Evolutionary conservation across 2,329 filamentous ascomycete genomes (phyloP).

Genomic region (Cladosporium phlei): DNA sequence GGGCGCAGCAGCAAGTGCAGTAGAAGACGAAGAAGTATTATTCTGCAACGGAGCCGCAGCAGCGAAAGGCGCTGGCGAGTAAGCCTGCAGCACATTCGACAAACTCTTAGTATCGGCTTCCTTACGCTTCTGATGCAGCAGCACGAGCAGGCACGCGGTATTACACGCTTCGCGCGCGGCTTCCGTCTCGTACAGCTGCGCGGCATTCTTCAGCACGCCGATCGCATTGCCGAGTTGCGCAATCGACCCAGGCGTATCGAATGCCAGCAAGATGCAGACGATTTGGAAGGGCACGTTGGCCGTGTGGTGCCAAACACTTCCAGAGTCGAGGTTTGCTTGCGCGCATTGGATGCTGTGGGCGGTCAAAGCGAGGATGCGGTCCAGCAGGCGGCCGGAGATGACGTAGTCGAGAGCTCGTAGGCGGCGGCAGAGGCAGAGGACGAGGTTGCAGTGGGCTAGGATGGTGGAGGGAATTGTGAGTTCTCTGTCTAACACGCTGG

Average conservation of each 20-base stretch:
- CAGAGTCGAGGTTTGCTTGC: slow-evolving; percentile 38
- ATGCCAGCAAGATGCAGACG: slow-evolving; percentile 48
- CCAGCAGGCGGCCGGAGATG: slow-evolving; percentile 38
- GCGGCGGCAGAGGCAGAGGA: slow-evolving; percentile 51
- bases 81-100: slow-evolving; percentile 12
- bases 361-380: slow-evolving; percentile 42
- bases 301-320: slow-evolving; percentile 52
- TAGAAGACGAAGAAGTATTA: neutral
- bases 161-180: slow-evolving; percentile 45
- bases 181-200: slow-evolving; percentile 18
- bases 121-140: slow-evolving; percentile 46
- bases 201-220: slow-evolving; percentile 20
- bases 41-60: slow-evolving; percentile 1
- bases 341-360: slow-evolving; percentile 41
- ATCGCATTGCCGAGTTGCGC: slow-evolving; percentile 46
- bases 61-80: slow-evolving; percentile 1
- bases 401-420: slow-evolving; percentile 44
- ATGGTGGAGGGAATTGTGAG: slow-evolving; percentile 42
- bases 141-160: slow-evolving; percentile 48
- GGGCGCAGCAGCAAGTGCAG: neutral
- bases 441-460: slow-evolving; percentile 50
- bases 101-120: slow-evolving; percentile 39
- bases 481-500: slow-evolving; percentile 36
- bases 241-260: slow-evolving; percentile 46
- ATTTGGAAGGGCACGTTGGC: slow-evolving; percentile 55